Evolutionary conservation across 164 flowering plant genomes (phyloP).

Genomic region (Paratinospora sagittata): DNA sequence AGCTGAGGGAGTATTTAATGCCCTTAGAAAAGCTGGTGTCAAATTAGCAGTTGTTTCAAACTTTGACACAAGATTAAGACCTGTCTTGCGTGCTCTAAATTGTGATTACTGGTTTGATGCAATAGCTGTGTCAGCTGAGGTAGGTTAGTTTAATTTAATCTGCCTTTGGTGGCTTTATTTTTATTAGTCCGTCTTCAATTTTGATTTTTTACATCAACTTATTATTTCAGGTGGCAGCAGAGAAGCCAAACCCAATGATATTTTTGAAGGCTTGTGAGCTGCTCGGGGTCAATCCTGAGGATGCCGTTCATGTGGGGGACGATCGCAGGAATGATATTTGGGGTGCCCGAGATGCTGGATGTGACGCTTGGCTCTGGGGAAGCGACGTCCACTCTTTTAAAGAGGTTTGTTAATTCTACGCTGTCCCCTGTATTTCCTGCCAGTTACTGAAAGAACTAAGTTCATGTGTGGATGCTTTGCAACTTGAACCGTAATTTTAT

Average conservation of each 20-base stretch:
- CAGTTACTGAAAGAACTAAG: no score
- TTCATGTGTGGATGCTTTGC: no score
- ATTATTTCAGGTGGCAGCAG: constrained; percentile 73
- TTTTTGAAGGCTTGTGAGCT: constrained; percentile 92
- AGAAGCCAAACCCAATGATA: constrained; percentile 96
- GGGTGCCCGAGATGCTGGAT: constrained; percentile 99
- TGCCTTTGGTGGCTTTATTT: neutral
- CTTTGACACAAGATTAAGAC: constrained; percentile 88
- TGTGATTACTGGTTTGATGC: constrained; percentile 99
- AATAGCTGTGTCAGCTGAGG: constrained; percentile 96
- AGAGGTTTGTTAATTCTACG: constrained; percentile 44
- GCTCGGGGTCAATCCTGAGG: constrained; percentile 88
- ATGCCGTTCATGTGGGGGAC: constrained; percentile 95
- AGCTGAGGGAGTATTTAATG: constrained; percentile 75
- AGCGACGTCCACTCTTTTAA: constrained; percentile 87
- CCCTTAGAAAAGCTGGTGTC: constrained; percentile 71
- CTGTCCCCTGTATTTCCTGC: neutral
- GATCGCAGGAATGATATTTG: constrained; percentile 95
- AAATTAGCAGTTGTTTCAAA: constrained; percentile 90
- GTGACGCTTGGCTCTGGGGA: constrained; percentile 99
- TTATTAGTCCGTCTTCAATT: neutral
- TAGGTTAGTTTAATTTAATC: constrained; percentile 19
- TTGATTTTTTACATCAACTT: neutral
- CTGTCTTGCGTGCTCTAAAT: constrained; percentile 61
- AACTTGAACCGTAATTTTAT: no score